phyloP scores from a whole-genome alignment of 2,329 filamentous ascomycete genomes.

The Aspergillus ochraceoroseus region DNA sequence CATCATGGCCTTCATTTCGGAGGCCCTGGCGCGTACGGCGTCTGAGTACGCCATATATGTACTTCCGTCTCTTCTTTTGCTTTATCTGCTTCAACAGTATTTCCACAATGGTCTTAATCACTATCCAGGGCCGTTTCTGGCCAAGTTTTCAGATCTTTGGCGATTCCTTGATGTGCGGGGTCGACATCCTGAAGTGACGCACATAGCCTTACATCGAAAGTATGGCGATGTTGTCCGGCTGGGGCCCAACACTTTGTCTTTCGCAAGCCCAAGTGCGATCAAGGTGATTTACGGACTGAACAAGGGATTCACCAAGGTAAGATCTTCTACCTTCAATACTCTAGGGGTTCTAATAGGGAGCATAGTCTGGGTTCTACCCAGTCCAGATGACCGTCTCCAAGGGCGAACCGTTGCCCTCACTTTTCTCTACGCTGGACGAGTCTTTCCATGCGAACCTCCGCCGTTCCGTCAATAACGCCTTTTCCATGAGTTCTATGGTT shows the following conservation, averaged over 20 bases:
- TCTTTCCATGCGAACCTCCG: conserved; percentile 15
- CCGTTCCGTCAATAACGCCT: conserved; percentile 17
- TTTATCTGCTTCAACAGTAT: conserved; percentile 3
- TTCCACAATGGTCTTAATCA: conserved; percentile 9
- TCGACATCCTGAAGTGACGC: conserved; percentile 62
- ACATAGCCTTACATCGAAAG: conserved; percentile 62
- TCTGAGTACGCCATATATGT: conserved; percentile 7
- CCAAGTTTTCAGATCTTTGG: conserved; percentile 68
- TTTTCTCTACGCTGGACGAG: conserved; percentile 64
- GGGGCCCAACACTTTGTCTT: conserved; percentile 67
- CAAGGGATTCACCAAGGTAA: conserved; percentile 71
- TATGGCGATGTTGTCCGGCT: conserved; percentile 70
- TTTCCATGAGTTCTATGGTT: conserved; percentile 16
- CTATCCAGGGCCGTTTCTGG: conserved; percentile 63
- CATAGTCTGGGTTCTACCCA: conserved; percentile 66
- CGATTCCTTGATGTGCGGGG: conserved; percentile 64
- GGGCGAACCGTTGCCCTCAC: conserved; percentile 62
- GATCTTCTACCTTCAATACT: too few relatives aligned
- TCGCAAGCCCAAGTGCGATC: conserved; percentile 67
- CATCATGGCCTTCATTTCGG: conserved; percentile 8
- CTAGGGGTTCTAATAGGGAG: neutral
- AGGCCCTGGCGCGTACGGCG: neutral
- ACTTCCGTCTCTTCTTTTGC: conserved; percentile 1
- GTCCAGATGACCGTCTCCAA: conserved; percentile 69
- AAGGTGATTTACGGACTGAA: conserved; percentile 78